Evolutionary conservation across 768 basidiomycete species (phyloP), one percentile per base, ranked within the genome.

Genomic region (Panus rudis): DNA sequence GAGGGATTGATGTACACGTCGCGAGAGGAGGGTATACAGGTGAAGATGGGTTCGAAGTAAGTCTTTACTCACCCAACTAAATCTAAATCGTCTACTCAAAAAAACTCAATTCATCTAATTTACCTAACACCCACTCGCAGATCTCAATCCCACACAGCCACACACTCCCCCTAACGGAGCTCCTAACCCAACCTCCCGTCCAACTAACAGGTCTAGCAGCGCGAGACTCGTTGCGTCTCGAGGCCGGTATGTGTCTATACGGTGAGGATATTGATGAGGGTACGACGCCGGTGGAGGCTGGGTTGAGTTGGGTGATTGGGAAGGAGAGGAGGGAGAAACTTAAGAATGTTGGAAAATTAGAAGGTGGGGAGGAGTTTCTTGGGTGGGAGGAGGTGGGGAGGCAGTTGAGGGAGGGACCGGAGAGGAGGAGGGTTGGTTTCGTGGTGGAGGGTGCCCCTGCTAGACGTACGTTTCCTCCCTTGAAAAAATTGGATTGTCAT

Each of bases 1-100:
- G 83, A 46, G 83, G 80, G 3, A 78, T 81, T 52, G 81, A 80
- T 57, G 74, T 89, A 26, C 92, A 98, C 58, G 78, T 98, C 23
- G 87, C 92, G 6, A 80, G 96, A 13, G 90, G 92, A 22, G 96
- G 96, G 4, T 99, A 99, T 65, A 98, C 96, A 0, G 96, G 96
- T 10, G 96, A 99, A 65, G 96, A 99, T 62, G 96, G 96, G 0
- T 98, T 99, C 52, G 96, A 99, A 73, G 92, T 81, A 20, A 45
- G 67, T 47, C 50, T 49, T 39, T 2, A n/a, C 10, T 30, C 28
- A 10, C 28, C n/a, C n/a, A n/a, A 30, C 28, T 10, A 10, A 30
- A 10, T 30, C 16, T 30, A 30, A 10, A 30, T 16, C 10, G 28
- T 30, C 28, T 30, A 16, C 28, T 16, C 16, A 30, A 10, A 24